These are phyloP conservation scores for Eimeria maxima DNA, from an alignment of 169 alveolate genomes.

Conservation along the genomic window DNA sequence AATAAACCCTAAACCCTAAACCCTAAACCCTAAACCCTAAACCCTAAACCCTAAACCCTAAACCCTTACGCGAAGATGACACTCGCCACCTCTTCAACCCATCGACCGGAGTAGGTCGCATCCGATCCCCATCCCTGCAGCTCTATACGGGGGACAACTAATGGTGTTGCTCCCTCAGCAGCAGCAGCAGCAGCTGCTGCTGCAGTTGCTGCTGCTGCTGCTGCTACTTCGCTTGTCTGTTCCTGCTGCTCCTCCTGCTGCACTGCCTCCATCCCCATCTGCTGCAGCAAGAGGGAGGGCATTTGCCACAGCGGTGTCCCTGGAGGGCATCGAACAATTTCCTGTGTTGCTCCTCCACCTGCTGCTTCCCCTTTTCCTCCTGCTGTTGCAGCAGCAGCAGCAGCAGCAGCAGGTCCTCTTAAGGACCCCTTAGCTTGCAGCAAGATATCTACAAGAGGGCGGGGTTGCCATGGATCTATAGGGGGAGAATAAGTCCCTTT, in stretches of 20 bases:
- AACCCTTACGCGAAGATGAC: slow-evolving; percentile 15
- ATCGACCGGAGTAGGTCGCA: slow-evolving; percentile 19
- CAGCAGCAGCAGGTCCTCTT: background rate
- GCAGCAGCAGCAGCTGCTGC: slow-evolving; percentile 31
- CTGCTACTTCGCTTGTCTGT: background rate
- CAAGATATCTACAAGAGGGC: background rate
- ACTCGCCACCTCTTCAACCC: slow-evolving; percentile 49
- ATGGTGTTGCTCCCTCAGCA: slow-evolving; percentile 4
- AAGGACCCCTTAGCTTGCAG: background rate
- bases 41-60: slow-evolving; percentile 19
- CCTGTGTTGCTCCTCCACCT: background rate
- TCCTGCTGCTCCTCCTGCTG: background rate
- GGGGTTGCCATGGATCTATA: background rate
- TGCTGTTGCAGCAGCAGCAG: background rate
- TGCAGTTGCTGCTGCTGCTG: slow-evolving; percentile 21
- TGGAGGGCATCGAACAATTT: background rate
- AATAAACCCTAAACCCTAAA: background rate
- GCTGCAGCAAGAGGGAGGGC: slow-evolving; percentile 32
- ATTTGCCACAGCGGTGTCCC: slow-evolving; percentile 48
- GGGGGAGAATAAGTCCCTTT: slow-evolving; percentile 25
- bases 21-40: background rate
- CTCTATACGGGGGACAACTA: background rate
- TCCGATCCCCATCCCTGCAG: slow-evolving; percentile 50
- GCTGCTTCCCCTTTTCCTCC: background rate
- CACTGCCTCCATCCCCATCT: background rate